Conservation (phyloP, 2,329 filamentous ascomycete species). For the Calonectria ilicicola region DNA sequence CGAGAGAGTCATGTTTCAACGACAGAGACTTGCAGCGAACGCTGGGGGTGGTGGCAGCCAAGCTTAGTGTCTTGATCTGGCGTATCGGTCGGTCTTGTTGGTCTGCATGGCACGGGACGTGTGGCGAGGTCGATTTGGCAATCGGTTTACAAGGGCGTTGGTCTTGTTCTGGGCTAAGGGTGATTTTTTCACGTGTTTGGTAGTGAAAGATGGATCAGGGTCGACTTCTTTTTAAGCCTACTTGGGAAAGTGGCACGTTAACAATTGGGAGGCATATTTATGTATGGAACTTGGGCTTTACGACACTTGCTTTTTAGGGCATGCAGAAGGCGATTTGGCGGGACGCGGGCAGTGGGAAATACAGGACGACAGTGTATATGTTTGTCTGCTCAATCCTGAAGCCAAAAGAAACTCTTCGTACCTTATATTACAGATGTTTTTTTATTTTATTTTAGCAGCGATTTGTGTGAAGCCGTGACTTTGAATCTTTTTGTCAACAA, state of each 20-base stretch:
- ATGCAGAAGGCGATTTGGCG: constrained; percentile 13
- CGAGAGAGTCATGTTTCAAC: constrained; percentile 72
- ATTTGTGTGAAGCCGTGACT: neutral
- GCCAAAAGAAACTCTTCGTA: neutral
- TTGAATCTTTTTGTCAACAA: neutral
- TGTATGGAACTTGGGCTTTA: constrained; percentile 36
- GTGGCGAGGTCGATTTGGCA: constrained; percentile 24
- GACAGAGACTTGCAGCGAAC: constrained; percentile 61
- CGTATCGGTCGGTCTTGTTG: constrained; percentile 30
- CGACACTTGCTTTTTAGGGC: constrained; percentile 28
- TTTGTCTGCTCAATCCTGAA: constrained; percentile 8
- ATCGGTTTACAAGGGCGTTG: constrained; percentile 37
- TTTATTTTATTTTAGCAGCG: neutral
- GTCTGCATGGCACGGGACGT: constrained; percentile 29
- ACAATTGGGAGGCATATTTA: constrained; percentile 32
- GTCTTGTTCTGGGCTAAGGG: constrained; percentile 10
- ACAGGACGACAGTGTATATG: constrained; percentile 18
- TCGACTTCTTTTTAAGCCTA: constrained; percentile 23
- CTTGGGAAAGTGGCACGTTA: constrained; percentile 23
- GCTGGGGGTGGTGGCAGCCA: constrained; percentile 42
- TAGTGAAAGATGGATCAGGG: constrained; percentile 29
- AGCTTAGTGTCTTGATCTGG: constrained; percentile 33
- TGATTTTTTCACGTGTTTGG: constrained; percentile 13
- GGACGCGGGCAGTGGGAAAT: constrained; percentile 13
- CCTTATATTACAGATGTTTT: neutral